These are phyloP conservation scores for Scedosporium aurantiacum DNA, from an alignment of 2,329 filamentous ascomycete species.

Conservation along the genomic window DNA sequence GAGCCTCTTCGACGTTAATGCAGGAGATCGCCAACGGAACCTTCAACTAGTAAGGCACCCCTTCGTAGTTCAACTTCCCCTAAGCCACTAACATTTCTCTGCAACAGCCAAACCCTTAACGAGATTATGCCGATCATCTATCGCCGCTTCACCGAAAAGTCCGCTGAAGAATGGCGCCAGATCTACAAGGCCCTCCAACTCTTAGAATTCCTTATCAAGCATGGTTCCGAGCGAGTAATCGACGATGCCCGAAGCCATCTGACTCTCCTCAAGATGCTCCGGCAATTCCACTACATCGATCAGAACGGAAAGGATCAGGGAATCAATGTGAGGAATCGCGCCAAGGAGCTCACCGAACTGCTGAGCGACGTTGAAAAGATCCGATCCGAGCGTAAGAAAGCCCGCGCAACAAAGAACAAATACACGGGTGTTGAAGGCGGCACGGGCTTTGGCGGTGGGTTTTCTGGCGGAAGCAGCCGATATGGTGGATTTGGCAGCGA, in stretches of 20 bases:
- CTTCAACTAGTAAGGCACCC: slow-evolving; percentile 75
- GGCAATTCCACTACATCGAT: slow-evolving; percentile 96
- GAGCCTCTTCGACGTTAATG: slow-evolving; percentile 72
- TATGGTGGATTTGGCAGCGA: slow-evolving; percentile 93
- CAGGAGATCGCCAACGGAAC: slow-evolving; percentile 97
- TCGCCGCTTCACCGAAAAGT: slow-evolving; percentile 96
- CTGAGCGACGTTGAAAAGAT: slow-evolving; percentile 86
- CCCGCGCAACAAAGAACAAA: slow-evolving; percentile 80
- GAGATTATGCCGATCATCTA: slow-evolving; percentile 99
- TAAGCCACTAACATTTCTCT: background rate
- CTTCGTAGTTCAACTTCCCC: background rate
- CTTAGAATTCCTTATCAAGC: slow-evolving; percentile 94
- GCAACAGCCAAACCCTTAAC: slow-evolving; percentile 75
- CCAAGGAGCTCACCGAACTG: slow-evolving; percentile 92
- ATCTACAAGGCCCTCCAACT: slow-evolving; percentile 98
- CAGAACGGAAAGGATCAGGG: slow-evolving; percentile 96
- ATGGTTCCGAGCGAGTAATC: slow-evolving; percentile 93
- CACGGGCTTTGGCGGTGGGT: slow-evolving; percentile 39
- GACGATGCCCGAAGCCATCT: slow-evolving; percentile 94
- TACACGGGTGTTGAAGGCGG: slow-evolving; percentile 92
- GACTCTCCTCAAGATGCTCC: slow-evolving; percentile 92
- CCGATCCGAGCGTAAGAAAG: slow-evolving; percentile 75
- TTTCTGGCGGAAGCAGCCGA: slow-evolving; percentile 42
- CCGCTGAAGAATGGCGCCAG: slow-evolving; percentile 96
- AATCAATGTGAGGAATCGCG: slow-evolving; percentile 91